These are phyloP conservation scores for Tetraselmis striata DNA, from an alignment of 139 green algal genomes.

Conservation along the genomic window DNA sequence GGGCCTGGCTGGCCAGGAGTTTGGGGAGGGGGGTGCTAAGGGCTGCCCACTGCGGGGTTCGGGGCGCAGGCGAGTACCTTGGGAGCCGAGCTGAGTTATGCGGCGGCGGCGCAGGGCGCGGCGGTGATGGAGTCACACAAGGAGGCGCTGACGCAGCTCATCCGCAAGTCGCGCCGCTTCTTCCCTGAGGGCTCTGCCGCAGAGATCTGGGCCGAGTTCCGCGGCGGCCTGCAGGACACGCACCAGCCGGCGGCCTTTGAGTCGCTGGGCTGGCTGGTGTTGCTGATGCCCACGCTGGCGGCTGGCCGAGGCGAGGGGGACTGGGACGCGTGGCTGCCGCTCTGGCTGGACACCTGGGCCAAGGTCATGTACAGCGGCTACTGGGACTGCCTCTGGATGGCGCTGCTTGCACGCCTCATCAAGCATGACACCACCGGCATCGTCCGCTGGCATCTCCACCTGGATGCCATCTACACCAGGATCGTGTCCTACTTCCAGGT, in stretches of 20 bases:
- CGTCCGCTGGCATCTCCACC: constrained; percentile 45
- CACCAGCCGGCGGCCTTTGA: constrained; percentile 20
- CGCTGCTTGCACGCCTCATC: constrained; percentile 48
- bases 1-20: constrained; percentile 10
- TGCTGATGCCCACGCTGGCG: constrained; percentile 58
- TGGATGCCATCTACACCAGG: constrained; percentile 48
- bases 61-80: too few relatives aligned
- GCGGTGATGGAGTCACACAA: constrained; percentile 35
- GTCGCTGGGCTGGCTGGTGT: constrained; percentile 51
- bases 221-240: constrained; percentile 13
- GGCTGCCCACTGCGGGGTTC: too few relatives aligned
- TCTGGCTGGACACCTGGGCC: constrained; percentile 52
- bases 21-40: too few relatives aligned
- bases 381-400: constrained; percentile 57
- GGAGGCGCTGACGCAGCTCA: constrained; percentile 25
- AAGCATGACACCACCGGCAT: constrained; percentile 67
- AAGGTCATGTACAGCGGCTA: constrained; percentile 27
- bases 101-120: not conserved
- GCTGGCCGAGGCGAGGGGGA: constrained; percentile 2
- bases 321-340: constrained; percentile 35
- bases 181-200: constrained; percentile 28
- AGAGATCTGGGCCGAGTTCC: constrained; percentile 39
- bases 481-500: constrained; percentile 61
- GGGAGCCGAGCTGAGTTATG: too few relatives aligned
- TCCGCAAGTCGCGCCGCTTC: constrained; percentile 33